Percentiles rank a stretch among this genome's conserved stretches.
These are phyloP conservation scores for Articulospora tetracladia DNA, from an alignment of 495 filamentous ascomycete species.

Conservation along the genomic window DNA sequence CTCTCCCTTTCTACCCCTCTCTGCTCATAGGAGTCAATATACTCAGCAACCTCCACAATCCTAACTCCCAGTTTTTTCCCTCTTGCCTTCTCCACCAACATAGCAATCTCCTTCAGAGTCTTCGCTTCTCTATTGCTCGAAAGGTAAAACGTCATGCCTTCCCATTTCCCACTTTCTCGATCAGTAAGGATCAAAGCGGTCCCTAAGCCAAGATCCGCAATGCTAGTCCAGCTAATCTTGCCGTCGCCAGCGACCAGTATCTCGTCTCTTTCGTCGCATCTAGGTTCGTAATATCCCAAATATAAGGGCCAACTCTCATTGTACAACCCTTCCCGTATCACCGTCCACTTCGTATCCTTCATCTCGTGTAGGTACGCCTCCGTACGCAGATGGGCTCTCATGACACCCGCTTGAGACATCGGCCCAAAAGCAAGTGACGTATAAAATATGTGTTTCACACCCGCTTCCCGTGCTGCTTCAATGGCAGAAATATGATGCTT, in stretches of 20 bases:
- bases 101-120: conserved; percentile 33
- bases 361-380: conserved; percentile 50
- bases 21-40: conserved; percentile 37
- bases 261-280: conserved; percentile 21
- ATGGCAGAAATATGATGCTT: conserved; percentile 49
- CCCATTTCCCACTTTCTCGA: conserved; percentile 24
- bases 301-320: conserved; percentile 68
- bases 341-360: conserved; percentile 40
- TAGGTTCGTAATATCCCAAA: conserved; percentile 53
- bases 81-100: conserved; percentile 27
- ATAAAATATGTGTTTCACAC: conserved; percentile 64
- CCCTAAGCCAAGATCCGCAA: conserved; percentile 38
- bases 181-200: conserved; percentile 18
- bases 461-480: conserved; percentile 50
- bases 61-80: conserved; percentile 21
- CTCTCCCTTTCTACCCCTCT: conserved; percentile 28
- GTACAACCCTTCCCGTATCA: conserved; percentile 62
- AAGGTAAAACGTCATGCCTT: conserved; percentile 35
- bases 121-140: conserved; percentile 24
- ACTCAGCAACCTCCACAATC: conserved; percentile 30
- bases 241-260: conserved; percentile 38
- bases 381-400: conserved; percentile 64
- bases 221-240: conserved; percentile 38
- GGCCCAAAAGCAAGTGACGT: conserved; percentile 58
- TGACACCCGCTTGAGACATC: conserved; percentile 47